Evolutionary conservation across 768 basidiomycete genomes (phyloP), one percentile per base, ranked within the genome.

Genomic region (Neoboletus magnificus): DNA sequence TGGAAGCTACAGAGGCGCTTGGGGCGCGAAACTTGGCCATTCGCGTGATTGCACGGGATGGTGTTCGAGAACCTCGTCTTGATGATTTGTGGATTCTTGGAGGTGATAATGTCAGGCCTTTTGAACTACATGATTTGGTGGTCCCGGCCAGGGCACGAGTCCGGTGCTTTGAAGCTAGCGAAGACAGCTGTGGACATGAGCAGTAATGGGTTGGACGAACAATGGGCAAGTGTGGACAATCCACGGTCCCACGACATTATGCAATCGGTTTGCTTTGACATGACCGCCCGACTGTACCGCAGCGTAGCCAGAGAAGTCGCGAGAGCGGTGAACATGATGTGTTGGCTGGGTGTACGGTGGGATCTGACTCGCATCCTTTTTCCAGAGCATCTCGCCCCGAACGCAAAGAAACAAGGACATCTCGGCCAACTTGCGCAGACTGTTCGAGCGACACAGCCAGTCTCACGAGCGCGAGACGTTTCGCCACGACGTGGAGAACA

Each of bases 401-500:
- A 55, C 69, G 22, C 64, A 67, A 7, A 62, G 79, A 52, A 78
- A 77, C 69, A 69, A 64, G 42, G 66, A 66, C 10, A 76, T 90
- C 32, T 66, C 77, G 1, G 65, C 75, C 33, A 79, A 76, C 61
- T 77, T 88, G 57, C 86, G 88, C 25, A 61, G 73, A 5, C 64
- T 88, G 48, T 78, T 84, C 32, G 81, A 83, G 59, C 70, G 73
- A 52, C 25, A 43, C 18, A 66, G 69, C 48, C 62, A 62, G 53
- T 63, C 69, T 10, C 33, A 33, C 32, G 56, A 61, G 42, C 37
- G 37, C 43, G 58, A 40, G 56, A 58, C 33, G 55, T 72, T 82
- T 29, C 66, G 75, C 16, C 71, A 74, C 12, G 85, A 85, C 60
- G 67, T 85, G n/a, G 73, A 82, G 55, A 83, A 87, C 61, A 76